A percentile compares a stretch with the other conserved stretches of the same genome.
phyloP scores from a whole-genome alignment of 2,329 filamentous ascomycete species.

The Diaporthe caulivora region DNA sequence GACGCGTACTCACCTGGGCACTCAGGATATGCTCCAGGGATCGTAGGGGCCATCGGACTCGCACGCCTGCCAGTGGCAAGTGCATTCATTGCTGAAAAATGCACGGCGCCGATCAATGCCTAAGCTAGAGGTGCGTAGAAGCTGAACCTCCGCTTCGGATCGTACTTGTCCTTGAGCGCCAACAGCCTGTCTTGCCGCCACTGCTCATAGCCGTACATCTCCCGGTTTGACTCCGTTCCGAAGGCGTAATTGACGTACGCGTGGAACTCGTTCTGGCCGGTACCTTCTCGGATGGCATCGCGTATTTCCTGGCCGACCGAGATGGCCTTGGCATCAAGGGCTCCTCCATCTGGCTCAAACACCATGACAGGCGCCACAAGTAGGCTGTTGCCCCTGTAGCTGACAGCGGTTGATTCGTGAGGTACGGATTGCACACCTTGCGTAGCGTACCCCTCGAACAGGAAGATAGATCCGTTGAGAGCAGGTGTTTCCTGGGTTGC shows the following conservation, averaged over 20 bases:
- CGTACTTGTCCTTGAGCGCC: conserved; percentile 61
- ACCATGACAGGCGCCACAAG: conserved; percentile 54
- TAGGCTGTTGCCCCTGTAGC: conserved; percentile 48
- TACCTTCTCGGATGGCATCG: conserved; percentile 51
- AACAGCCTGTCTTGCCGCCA: conserved; percentile 61
- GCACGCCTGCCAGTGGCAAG: not conserved
- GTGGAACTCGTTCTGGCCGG: conserved; percentile 49
- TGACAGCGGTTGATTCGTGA: conserved; percentile 3
- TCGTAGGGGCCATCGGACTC: too few species aligned
- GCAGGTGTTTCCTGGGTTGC: conserved; percentile 45
- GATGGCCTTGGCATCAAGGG: conserved; percentile 49
- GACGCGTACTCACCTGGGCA: too few species aligned
- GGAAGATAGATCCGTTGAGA: conserved; percentile 54
- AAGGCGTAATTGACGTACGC: conserved; percentile 66
- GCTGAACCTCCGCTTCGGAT: conserved; percentile 58
- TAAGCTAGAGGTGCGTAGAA: conserved; percentile 56
- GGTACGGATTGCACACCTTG: conserved; percentile 50
- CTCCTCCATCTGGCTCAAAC: conserved; percentile 50
- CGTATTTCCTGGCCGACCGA: conserved; percentile 54
- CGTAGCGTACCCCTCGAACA: conserved; percentile 59
- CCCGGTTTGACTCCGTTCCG: conserved; percentile 56
- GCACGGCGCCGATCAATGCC: not conserved
- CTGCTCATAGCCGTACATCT: conserved; percentile 61
- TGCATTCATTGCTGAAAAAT: too few species aligned
- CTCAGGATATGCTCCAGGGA: too few species aligned